Evolutionary conservation across 179 eudicot genomes (phyloP).

Genomic region (Camellia oleifera): DNA sequence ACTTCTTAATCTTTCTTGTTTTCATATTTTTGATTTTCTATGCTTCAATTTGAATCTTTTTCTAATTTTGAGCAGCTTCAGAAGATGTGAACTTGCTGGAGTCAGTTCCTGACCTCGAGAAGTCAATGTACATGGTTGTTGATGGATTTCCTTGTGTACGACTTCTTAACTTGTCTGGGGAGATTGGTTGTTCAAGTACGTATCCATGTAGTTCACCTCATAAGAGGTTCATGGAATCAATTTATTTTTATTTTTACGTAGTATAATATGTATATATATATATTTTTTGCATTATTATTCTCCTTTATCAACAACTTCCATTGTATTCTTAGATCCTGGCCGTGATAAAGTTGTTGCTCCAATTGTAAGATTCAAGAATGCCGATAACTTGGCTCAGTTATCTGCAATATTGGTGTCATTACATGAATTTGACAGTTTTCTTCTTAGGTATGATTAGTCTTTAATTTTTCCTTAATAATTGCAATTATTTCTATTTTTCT

Average conservation of each 20-base stretch:
- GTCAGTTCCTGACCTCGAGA: constrained; percentile 98
- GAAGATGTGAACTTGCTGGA: constrained; percentile 46
- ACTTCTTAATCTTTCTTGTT: neutral
- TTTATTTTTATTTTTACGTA: neutral
- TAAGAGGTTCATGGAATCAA: neutral
- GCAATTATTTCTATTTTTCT: neutral
- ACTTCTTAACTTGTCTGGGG: constrained; percentile 79
- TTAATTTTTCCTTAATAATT: neutral
- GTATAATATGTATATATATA: neutral
- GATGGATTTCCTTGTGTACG: constrained; percentile 95
- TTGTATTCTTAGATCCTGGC: constrained; percentile 66
- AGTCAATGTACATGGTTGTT: constrained; percentile 71
- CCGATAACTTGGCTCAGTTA: constrained; percentile 33
- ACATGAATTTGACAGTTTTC: constrained; percentile 60
- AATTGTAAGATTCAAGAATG: constrained; percentile 52
- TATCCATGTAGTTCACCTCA: constrained; percentile 14
- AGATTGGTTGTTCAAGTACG: constrained; percentile 97
- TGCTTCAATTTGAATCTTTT: constrained; percentile 1
- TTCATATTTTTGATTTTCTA: neutral
- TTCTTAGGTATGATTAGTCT: constrained; percentile 45
- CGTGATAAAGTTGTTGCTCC: constrained; percentile 89
- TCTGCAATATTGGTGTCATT: constrained; percentile 67
- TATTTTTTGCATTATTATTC: neutral
- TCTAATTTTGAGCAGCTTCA: constrained; percentile 33
- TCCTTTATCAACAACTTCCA: neutral